phyloP scores from a whole-genome alignment of 768 basidiomycete genomes.

The Gelatoporia subvermispora region DNA sequence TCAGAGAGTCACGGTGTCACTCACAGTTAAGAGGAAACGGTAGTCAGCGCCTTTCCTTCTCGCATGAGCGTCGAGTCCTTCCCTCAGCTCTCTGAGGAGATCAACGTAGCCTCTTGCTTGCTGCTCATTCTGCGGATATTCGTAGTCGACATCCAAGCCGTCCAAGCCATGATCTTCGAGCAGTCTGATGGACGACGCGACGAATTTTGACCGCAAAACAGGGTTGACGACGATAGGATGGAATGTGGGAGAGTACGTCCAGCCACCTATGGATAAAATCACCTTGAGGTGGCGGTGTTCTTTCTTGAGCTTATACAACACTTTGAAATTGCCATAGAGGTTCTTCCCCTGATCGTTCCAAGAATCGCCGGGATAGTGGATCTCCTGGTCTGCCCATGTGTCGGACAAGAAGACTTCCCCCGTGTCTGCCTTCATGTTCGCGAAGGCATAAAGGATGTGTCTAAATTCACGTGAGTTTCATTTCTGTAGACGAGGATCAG shows the following conservation, averaged over 20 bases:
- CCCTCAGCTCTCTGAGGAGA: constrained; percentile 72
- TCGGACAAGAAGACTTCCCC: constrained; percentile 91
- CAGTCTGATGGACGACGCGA: constrained; percentile 70
- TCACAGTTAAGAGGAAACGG: constrained; percentile 70
- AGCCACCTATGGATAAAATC: constrained; percentile 89
- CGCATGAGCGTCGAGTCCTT: constrained; percentile 75
- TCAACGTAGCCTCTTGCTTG: constrained; percentile 83
- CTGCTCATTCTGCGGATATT: constrained; percentile 76
- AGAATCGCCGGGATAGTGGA: constrained; percentile 91
- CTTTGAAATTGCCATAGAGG: constrained; percentile 94
- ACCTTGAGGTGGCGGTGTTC: constrained; percentile 74
- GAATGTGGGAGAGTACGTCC: constrained; percentile 88
- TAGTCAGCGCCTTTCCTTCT: constrained; percentile 53
- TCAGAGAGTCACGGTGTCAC: constrained; percentile 18
- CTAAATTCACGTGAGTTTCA: constrained; percentile 28
- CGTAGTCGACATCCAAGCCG: constrained; percentile 89
- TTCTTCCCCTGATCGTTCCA: constrained; percentile 92
- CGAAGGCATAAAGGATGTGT: constrained; percentile 92
- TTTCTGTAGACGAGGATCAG: neutral
- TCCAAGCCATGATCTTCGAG: constrained; percentile 92
- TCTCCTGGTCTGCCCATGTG: constrained; percentile 93
- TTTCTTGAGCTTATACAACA: constrained; percentile 88
- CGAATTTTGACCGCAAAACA: constrained; percentile 65
- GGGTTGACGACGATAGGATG: constrained; percentile 74
- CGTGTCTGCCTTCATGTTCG: constrained; percentile 74